Conservation (phyloP, 2,329 filamentous ascomycete species). For the Akanthomyces lecanii region DNA sequence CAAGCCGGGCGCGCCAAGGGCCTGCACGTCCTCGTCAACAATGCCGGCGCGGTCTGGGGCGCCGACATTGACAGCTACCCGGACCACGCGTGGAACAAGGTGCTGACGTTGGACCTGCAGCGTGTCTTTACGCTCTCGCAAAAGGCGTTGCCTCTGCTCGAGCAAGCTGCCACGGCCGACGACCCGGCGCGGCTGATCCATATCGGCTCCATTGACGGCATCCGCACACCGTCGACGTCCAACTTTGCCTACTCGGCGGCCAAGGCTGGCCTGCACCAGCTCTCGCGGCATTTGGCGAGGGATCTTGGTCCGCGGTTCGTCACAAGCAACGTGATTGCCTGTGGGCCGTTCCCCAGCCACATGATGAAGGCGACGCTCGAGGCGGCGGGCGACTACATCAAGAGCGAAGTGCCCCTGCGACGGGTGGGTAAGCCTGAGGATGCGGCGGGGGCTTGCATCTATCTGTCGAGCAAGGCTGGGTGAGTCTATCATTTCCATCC, state of each 20-base stretch:
- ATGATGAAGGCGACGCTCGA: slow-evolving; percentile 63
- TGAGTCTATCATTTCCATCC: slow-evolving; percentile 23
- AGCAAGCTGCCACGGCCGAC: slow-evolving; percentile 38
- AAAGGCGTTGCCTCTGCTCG: slow-evolving; percentile 54
- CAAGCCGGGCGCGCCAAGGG: slow-evolving; percentile 39
- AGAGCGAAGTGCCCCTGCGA: slow-evolving; percentile 57
- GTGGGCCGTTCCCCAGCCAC: slow-evolving; percentile 65
- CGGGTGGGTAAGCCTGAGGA: slow-evolving; percentile 65
- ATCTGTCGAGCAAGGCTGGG: slow-evolving; percentile 64
- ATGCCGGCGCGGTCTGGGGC: slow-evolving; percentile 63
- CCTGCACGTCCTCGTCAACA: slow-evolving; percentile 62
- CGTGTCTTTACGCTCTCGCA: slow-evolving; percentile 65
- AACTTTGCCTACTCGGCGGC: slow-evolving; percentile 58
- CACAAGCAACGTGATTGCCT: slow-evolving; percentile 65
- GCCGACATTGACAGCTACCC: slow-evolving; percentile 56
- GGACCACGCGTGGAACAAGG: slow-evolving; percentile 52
- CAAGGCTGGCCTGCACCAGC: slow-evolving; percentile 63
- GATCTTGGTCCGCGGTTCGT: slow-evolving; percentile 57
- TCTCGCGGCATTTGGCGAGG: slow-evolving; percentile 54
- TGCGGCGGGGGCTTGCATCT: slow-evolving; percentile 68
- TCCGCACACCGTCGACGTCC: slow-evolving; percentile 54
- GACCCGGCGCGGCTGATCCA: slow-evolving; percentile 58
- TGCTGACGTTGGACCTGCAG: slow-evolving; percentile 62
- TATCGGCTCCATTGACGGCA: slow-evolving; percentile 60
- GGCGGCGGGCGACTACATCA: slow-evolving; percentile 50